Percentiles rank a stretch among this genome's conserved stretches.
Evolutionary conservation across 495 filamentous ascomycete genomes (phyloP).

Genomic region (Peziza echinospora): DNA sequence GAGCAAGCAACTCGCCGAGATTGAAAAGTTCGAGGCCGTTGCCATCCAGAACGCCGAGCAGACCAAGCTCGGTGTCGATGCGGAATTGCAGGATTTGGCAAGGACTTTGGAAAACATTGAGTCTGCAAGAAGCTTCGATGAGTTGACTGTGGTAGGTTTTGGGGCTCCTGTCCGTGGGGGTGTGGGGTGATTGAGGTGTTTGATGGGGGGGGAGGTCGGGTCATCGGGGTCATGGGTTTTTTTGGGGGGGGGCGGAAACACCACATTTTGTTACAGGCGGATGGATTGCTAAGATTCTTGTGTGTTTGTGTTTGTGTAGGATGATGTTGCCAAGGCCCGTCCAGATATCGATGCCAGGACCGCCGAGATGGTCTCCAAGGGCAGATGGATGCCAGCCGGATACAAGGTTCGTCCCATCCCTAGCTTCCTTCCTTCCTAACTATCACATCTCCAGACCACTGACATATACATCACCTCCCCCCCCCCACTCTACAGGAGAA

Average conservation of each 20-base stretch:
- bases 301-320: constrained; percentile 31
- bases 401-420: constrained; percentile 69
- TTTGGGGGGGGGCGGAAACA: background rate
- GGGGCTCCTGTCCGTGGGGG: too few species aligned
- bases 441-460: background rate
- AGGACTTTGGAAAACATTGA: constrained; percentile 94
- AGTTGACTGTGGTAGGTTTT: constrained; percentile 83
- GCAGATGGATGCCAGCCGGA: constrained; percentile 88
- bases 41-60: constrained; percentile 89
- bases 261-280: background rate
- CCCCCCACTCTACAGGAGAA: constrained; percentile 67
- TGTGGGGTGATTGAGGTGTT: background rate
- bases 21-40: constrained; percentile 92
- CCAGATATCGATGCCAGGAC: constrained; percentile 95
- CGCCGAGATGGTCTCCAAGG: constrained; percentile 75
- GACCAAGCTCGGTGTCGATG: constrained; percentile 85
- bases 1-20: constrained; percentile 76
- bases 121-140: constrained; percentile 83
- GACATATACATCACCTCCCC: too few species aligned
- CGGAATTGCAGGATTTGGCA: constrained; percentile 74
- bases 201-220: background rate
- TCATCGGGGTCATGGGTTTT: too few species aligned
- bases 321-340: constrained; percentile 78
- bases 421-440: background rate
- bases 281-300: constrained; percentile 12